phyloP scores from a whole-genome alignment of 1,284 basidiomycete genomes.

The Coriolopsis trogii region DNA sequence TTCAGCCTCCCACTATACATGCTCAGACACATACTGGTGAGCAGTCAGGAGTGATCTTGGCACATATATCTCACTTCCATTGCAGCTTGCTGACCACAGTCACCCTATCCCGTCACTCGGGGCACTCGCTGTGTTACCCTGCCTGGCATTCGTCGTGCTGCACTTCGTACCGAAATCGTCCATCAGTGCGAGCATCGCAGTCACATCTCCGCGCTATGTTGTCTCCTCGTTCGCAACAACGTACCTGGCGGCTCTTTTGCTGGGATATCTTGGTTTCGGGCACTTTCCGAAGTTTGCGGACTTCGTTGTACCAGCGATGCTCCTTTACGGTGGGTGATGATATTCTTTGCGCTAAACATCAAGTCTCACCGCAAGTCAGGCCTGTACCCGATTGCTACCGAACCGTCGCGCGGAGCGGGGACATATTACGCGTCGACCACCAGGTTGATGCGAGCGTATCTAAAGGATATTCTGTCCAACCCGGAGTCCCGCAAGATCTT shows the following conservation, averaged over 20 bases:
- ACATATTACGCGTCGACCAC: slow-evolving; percentile 57
- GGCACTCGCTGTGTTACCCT: slow-evolving; percentile 58
- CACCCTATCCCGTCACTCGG: slow-evolving; percentile 50
- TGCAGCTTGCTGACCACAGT: slow-evolving; percentile 41
- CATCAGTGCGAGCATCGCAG: slow-evolving; percentile 47
- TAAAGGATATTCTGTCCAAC: slow-evolving; percentile 89
- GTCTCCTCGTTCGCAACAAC: slow-evolving; percentile 55
- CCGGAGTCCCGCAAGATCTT: slow-evolving; percentile 95
- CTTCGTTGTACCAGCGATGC: slow-evolving; percentile 34
- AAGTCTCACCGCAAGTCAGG: slow-evolving; percentile 41
- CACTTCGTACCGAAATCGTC: slow-evolving; percentile 57
- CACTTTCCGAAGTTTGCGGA: slow-evolving; percentile 21
- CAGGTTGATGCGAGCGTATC: slow-evolving; percentile 68
- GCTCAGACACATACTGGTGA: slow-evolving; percentile 59
- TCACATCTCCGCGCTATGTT: slow-evolving; percentile 54
- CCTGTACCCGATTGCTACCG: slow-evolving; percentile 53
- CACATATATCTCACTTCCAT: slow-evolving; percentile 5
- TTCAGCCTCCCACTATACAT: slow-evolving; percentile 66
- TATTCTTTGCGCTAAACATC: neutral
- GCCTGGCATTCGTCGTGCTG: slow-evolving; percentile 60
- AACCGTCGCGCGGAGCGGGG: slow-evolving; percentile 39
- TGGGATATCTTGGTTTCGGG: slow-evolving; percentile 26
- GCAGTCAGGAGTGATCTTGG: slow-evolving; percentile 33
- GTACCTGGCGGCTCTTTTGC: slow-evolving; percentile 40
- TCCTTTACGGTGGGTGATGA: slow-evolving; percentile 60